Conservation (phyloP, 768 basidiomycete genomes). For the Grammothele lineata region DNA sequence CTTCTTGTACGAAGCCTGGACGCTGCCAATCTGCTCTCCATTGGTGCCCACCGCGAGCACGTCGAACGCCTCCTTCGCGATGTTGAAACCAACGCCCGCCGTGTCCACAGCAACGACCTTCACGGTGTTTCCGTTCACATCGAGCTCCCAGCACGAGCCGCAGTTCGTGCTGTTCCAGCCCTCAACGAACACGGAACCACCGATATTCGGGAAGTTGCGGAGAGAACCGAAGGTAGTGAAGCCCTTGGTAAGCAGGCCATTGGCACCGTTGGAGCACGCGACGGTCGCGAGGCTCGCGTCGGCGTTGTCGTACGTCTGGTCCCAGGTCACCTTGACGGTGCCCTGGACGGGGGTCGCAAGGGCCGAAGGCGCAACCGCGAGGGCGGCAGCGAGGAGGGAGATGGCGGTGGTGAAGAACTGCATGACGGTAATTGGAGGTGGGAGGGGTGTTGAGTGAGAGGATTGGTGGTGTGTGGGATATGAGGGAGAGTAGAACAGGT, state of each 20-base stretch:
- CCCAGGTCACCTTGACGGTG: conserved; percentile 36
- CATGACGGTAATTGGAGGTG: too few species aligned
- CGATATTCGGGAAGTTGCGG: conserved; percentile 57
- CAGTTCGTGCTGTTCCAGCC: conserved; percentile 52
- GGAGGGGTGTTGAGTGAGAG: too few species aligned
- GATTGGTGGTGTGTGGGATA: too few species aligned
- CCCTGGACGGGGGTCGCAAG: too few species aligned
- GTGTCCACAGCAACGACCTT: conserved; percentile 52
- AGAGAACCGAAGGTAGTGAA: conserved; percentile 48
- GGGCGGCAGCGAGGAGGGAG: too few species aligned
- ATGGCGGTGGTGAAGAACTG: too few species aligned
- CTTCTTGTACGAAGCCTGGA: conserved; percentile 19
- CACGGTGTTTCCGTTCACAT: conserved; percentile 39
- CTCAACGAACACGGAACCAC: conserved; percentile 45
- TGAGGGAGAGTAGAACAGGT: too few species aligned
- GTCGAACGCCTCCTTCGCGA: conserved; percentile 29
- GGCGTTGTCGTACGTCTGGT: conserved; percentile 47
- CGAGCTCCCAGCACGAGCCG: conserved; percentile 58
- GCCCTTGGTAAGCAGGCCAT: conserved; percentile 42
- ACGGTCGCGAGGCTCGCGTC: conserved; percentile 37
- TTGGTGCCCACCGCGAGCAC: conserved; percentile 24
- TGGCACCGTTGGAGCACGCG: conserved; percentile 48
- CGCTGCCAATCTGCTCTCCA: conserved; percentile 17
- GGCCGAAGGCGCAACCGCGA: too few species aligned
- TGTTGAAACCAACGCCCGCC: conserved; percentile 36